Evolutionary conservation across 176 grass and related monocot species (phyloP).

Genomic region (Oropetium thomaeum): DNA sequence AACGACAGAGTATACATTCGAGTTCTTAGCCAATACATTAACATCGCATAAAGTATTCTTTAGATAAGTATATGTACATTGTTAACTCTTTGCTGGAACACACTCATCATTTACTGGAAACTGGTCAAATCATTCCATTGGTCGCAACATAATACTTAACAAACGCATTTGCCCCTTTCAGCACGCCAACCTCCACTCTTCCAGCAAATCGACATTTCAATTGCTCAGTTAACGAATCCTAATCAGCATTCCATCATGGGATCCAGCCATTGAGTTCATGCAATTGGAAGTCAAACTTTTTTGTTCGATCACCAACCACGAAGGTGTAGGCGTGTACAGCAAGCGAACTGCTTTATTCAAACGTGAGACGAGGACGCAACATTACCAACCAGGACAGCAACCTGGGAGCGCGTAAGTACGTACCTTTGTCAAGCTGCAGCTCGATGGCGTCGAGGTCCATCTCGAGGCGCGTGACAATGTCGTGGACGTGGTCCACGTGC

Average conservation of each 20-base stretch:
- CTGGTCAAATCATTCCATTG: no score
- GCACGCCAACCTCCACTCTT: neutral
- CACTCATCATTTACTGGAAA: neutral
- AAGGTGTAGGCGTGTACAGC: constrained; percentile 9
- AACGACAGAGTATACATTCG: neutral
- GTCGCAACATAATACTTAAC: no score
- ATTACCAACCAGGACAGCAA: constrained; percentile 27
- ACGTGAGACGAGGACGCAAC: neutral
- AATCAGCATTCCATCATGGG: neutral
- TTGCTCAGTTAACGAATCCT: neutral
- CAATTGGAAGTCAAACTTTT: constrained; percentile 12
- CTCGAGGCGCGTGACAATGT: constrained; percentile 87
- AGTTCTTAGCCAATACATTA: neutral
- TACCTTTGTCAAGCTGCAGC: constrained; percentile 87
- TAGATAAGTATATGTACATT: neutral
- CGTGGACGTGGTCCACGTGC: constrained; percentile 90
- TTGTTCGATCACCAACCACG: constrained; percentile 3
- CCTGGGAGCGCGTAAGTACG: neutral
- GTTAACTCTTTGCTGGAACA: neutral
- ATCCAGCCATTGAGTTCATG: neutral
- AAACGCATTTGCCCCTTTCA: neutral
- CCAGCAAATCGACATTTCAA: neutral
- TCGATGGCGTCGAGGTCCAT: constrained; percentile 85
- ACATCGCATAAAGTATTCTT: neutral
- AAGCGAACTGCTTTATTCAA: constrained; percentile 22